Evolutionary conservation across 345 rosid species (phyloP).

Genomic region (Arabidopsis arenosa): DNA sequence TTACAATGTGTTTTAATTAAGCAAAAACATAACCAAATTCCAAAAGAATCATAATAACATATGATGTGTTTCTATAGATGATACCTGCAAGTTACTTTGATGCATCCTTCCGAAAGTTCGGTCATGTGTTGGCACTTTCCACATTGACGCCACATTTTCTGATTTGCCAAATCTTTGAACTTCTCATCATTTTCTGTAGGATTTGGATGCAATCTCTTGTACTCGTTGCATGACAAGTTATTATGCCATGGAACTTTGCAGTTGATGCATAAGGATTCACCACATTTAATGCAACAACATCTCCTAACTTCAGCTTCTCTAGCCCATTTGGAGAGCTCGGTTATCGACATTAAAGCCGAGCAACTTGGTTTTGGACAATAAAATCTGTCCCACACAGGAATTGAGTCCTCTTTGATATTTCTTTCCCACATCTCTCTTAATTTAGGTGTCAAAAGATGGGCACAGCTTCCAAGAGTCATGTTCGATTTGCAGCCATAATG

Average conservation of each 20-base stretch:
- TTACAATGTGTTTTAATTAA: not conserved
- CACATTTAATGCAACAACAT: slow-evolving; percentile 62
- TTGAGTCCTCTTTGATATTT: slow-evolving; percentile 58
- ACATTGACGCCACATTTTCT: not conserved
- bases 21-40: not conserved
- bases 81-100: not conserved
- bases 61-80: no score
- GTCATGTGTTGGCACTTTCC: not conserved
- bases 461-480: slow-evolving; percentile 50
- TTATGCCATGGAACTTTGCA: slow-evolving; percentile 78
- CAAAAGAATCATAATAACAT: no score
- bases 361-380: slow-evolving; percentile 76
- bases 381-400: slow-evolving; percentile 57
- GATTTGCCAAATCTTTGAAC: not conserved
- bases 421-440: slow-evolving; percentile 51
- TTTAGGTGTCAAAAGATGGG: slow-evolving; percentile 56
- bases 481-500: slow-evolving; percentile 47
- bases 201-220: slow-evolving; percentile 44
- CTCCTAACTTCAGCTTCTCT: slow-evolving; percentile 47
- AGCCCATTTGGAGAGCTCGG: slow-evolving; percentile 42
- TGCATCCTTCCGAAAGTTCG: not conserved
- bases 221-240: slow-evolving; percentile 50
- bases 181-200: slow-evolving; percentile 29
- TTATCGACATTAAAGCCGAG: slow-evolving; percentile 65
- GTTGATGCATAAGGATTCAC: slow-evolving; percentile 53